Percentiles rank a stretch among this genome's conserved stretches.
These are phyloP conservation scores for Ustilaginoidea virens DNA, from an alignment of 2,329 filamentous ascomycete species.

Conservation along the genomic window DNA sequence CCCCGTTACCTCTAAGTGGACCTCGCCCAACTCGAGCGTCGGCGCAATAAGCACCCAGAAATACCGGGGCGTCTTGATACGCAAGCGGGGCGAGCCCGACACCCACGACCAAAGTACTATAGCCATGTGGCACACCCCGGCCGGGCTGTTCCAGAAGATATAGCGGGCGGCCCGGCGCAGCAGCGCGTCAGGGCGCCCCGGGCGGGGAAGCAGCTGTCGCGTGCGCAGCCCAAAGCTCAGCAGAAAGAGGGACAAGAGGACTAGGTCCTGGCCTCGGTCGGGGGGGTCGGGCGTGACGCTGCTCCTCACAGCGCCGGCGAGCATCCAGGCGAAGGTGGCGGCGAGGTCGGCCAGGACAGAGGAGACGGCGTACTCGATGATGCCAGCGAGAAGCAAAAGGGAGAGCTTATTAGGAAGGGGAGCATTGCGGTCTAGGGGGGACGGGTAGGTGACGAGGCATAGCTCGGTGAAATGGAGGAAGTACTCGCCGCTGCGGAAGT, in stretches of 20 bases:
- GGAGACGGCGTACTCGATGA: not conserved
- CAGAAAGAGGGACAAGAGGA: not conserved
- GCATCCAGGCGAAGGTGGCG: not conserved
- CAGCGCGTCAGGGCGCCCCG: not conserved
- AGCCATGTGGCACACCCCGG: not conserved
- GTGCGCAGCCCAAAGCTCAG: not conserved
- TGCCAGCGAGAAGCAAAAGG: not conserved
- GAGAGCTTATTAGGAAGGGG: not conserved
- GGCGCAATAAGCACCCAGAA: not conserved
- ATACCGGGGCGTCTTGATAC: not conserved
- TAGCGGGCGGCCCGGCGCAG: not conserved
- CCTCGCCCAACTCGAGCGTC: not conserved
- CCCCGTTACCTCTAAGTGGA: not conserved
- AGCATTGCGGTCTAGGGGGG: not conserved
- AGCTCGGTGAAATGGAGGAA: constrained; percentile 1
- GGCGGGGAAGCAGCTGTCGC: not conserved
- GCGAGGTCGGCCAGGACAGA: not conserved
- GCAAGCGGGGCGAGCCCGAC: not conserved
- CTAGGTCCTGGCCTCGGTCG: not conserved
- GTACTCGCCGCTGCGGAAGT: constrained; percentile 1
- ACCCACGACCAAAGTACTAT: not conserved
- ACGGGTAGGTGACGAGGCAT: not conserved
- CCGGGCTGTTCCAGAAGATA: not conserved
- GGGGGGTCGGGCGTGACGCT: not conserved
- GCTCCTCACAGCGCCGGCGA: not conserved